Percentiles rank a stretch among this genome's conserved stretches.
Conservation (phyloP, 2,329 filamentous ascomycete species). For the Rachicladosporium sp. region DNA sequence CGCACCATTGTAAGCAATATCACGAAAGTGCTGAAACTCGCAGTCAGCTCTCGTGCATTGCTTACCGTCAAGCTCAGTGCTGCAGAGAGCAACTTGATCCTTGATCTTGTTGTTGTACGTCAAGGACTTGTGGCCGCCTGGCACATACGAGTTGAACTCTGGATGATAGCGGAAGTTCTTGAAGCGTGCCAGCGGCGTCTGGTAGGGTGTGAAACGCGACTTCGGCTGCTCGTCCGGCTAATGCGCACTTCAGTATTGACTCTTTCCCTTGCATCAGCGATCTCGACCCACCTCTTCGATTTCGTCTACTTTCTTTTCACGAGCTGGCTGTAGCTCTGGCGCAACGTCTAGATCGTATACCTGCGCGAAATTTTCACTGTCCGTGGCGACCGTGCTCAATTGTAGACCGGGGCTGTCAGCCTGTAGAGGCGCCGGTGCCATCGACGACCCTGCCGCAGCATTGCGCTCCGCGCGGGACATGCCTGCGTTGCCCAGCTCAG, state of each 20-base stretch:
- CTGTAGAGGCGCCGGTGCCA: no score
- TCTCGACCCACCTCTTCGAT: slow-evolving; percentile 8
- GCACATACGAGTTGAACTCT: slow-evolving; percentile 53
- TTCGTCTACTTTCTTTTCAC: slow-evolving; percentile 9
- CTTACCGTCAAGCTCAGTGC: slow-evolving; percentile 57
- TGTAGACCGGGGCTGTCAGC: no score
- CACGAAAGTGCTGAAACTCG: slow-evolving; percentile 65
- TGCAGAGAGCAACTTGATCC: slow-evolving; percentile 59
- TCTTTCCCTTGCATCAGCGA: no score
- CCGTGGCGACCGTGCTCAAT: no score
- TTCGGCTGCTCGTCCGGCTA: no score
- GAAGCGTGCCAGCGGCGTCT: slow-evolving; percentile 71
- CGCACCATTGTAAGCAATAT: slow-evolving; percentile 64
- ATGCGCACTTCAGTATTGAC: no score
- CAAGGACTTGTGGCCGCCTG: slow-evolving; percentile 71
- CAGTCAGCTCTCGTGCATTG: slow-evolving; percentile 66
- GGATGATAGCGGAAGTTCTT: slow-evolving; percentile 86
- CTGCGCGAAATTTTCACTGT: no score
- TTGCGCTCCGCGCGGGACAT: no score
- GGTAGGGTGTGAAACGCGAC: slow-evolving; percentile 48
- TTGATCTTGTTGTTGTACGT: slow-evolving; percentile 92
- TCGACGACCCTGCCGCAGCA: no score
- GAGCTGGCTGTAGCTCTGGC: slow-evolving; percentile 24
- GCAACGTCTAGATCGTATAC: slow-evolving; percentile 26
- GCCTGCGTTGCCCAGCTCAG: no score